Evolutionary conservation across 768 basidiomycete species (phyloP), one percentile per base, ranked within the genome.

Genomic region (Punctularia strigosozonata): DNA sequence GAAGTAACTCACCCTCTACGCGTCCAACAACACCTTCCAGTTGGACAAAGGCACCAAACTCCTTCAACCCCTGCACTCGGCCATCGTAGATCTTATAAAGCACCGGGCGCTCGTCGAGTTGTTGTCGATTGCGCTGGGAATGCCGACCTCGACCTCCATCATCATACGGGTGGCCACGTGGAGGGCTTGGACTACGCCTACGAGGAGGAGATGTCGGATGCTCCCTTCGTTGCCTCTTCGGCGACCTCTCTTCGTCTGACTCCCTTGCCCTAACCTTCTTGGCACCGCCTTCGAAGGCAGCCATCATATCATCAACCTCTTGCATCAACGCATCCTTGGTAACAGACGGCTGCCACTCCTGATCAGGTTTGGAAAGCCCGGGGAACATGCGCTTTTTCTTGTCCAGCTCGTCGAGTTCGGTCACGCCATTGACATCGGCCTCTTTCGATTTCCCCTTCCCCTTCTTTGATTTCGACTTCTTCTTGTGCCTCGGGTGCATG

Each of bases 401-500:
- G 53, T 89, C 85, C 46, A 70, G 55, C 51, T 90, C 87, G 25
- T 65, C 64, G 19, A 19, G 8, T 24, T 55, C 58, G 3, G 47
- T 46, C 14, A 52, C 53, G 28, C 58, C 63, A 38, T 54, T 59
- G 17, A 51, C 45, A 4, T 41, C 42, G 39, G 56, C 55, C 32
- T 41, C 45, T 33, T 61, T 57, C 24, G 50, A 53, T 13, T 51
- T 56, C 6, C 48, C 40, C 34, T 64, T 62, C 25, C 61, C 65
- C 39, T 66, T 65, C 18, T 57, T 49, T 25, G 66, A 63, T 31
- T 62, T 66, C 24, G 63, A 59, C 55, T 73, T 73, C 58, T 86
- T 86, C 68, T 88, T 95, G 66, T 97, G 83, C 52, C 90, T 95
- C 1, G 94, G 95, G 50, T 99, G 94, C 69, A 97, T 76, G 41